phyloP scores from a whole-genome alignment of 2,329 filamentous ascomycete species.

The Pseudocercospora cruenta region DNA sequence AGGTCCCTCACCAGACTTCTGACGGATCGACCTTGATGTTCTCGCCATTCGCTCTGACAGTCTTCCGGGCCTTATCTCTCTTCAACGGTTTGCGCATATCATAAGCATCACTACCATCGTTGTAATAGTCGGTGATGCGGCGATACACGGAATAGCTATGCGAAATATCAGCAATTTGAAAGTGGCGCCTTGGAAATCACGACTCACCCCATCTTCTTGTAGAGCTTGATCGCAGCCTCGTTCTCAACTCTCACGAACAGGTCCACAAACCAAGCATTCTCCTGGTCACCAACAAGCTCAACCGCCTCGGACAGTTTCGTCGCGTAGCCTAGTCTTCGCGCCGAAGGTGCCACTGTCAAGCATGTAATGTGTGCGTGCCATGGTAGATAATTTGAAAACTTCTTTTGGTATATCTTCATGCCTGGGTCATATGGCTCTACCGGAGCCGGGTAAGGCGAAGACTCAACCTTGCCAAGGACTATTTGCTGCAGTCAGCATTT shows the following conservation, averaged over 20 bases:
- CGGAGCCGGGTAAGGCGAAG: slow-evolving; percentile 71
- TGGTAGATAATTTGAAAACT: slow-evolving; percentile 77
- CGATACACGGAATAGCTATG: slow-evolving; percentile 77
- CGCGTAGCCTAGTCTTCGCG: slow-evolving; percentile 83
- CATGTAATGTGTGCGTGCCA: slow-evolving; percentile 99
- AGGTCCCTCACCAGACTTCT: slow-evolving; percentile 73
- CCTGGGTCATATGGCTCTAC: slow-evolving; percentile 70
- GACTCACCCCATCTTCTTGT: slow-evolving; percentile 77
- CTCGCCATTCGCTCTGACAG: slow-evolving; percentile 81
- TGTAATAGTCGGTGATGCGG: slow-evolving; percentile 89
- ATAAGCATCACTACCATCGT: slow-evolving; percentile 91
- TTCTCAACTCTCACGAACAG: slow-evolving; percentile 91
- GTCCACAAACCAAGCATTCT: slow-evolving; percentile 92
- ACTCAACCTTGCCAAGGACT: slow-evolving; percentile 98
- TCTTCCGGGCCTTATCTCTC: slow-evolving; percentile 74
- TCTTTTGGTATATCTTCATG: slow-evolving; percentile 42
- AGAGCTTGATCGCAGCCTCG: slow-evolving; percentile 81
- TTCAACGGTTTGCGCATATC: slow-evolving; percentile 95
- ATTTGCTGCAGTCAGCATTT: neutral
- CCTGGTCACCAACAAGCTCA: slow-evolving; percentile 78
- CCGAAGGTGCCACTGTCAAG: slow-evolving; percentile 85
- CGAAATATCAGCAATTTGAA: neutral
- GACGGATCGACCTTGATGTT: slow-evolving; percentile 75
- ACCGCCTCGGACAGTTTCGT: slow-evolving; percentile 79
- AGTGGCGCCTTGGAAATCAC: neutral